phyloP scores from a whole-genome alignment of 805 yeast genomes.

The Debaryomyces castellii region DNA sequence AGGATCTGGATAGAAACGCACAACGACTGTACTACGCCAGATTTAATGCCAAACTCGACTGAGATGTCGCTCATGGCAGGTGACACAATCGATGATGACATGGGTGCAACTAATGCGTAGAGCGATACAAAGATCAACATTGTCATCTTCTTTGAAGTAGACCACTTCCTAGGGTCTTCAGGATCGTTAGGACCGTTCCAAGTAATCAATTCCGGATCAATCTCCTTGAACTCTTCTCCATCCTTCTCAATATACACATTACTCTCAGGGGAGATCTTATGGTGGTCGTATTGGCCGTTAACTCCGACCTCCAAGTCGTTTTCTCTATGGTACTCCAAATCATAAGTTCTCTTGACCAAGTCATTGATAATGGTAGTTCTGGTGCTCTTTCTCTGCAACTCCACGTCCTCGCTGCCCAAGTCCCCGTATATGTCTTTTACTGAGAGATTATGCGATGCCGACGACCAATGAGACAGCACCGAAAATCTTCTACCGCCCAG shows the following conservation, averaged over 20 bases:
- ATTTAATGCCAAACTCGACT: conserved; percentile 26
- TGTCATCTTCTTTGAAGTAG: conserved; percentile 16
- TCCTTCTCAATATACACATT: conserved; percentile 24
- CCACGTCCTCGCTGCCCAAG: conserved; percentile 27
- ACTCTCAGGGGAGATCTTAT: conserved; percentile 7
- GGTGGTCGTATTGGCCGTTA: not conserved
- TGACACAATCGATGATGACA: conserved; percentile 40
- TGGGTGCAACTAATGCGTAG: conserved; percentile 39
- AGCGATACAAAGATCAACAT: conserved; percentile 29
- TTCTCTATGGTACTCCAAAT: conserved; percentile 5
- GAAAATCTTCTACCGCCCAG: conserved; percentile 11
- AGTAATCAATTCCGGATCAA: conserved; percentile 39
- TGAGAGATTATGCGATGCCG: conserved; percentile 13
- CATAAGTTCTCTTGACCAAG: conserved; percentile 17
- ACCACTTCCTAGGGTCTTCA: conserved; percentile 37
- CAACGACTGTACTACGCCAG: conserved; percentile 23
- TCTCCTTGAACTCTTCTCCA: conserved; percentile 29
- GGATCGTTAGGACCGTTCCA: conserved; percentile 34
- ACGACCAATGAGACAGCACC: not conserved
- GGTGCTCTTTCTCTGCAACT: conserved; percentile 28
- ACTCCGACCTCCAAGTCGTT: not conserved
- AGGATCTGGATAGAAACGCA: conserved; percentile 36
- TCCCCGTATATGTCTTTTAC: conserved; percentile 34
- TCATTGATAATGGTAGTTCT: conserved; percentile 29
- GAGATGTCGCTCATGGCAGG: conserved; percentile 34